Evolutionary conservation across 1,284 basidiomycete species (phyloP).

Genomic region (Acaromyces ingoldii): DNA sequence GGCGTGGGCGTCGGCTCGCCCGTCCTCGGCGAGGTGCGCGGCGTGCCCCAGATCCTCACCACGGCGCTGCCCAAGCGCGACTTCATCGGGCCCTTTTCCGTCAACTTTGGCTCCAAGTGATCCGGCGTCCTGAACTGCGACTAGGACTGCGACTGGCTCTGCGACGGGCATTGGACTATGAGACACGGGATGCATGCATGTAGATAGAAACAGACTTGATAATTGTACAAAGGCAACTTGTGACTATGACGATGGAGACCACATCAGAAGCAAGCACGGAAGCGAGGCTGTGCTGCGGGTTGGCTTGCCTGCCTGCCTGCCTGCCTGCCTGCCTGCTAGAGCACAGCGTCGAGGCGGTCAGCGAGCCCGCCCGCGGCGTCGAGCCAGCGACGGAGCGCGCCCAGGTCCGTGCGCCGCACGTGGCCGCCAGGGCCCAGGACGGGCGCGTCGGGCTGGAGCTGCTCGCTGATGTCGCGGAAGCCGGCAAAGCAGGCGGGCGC

Average conservation of each 20-base stretch:
- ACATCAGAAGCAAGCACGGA: too few species aligned
- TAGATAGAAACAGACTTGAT: neutral
- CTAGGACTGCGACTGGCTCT: too few species aligned
- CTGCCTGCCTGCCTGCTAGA: constrained; percentile 69
- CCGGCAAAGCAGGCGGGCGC: constrained; percentile 3
- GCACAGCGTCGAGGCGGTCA: constrained; percentile 82
- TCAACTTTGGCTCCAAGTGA: neutral
- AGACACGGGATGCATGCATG: too few species aligned
- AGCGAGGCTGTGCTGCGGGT: too few species aligned
- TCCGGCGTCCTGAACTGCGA: too few species aligned
- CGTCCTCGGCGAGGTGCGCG: neutral
- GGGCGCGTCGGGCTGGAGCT: constrained; percentile 14
- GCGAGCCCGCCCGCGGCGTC: constrained; percentile 57
- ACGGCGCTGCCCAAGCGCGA: neutral
- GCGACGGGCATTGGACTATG: too few species aligned
- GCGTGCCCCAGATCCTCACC: neutral
- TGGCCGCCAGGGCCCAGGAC: constrained; percentile 15
- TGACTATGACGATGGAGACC: too few species aligned
- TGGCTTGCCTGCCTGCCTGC: too few species aligned
- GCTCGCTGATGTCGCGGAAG: constrained; percentile 27
- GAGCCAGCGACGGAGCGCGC: constrained; percentile 20
- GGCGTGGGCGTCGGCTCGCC: neutral
- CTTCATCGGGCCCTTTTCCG: neutral
- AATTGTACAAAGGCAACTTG: neutral
- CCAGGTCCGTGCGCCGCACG: constrained; percentile 18